Conservation (phyloP, 1,284 basidiomycete species). For the Mrakiaceae sp. region DNA sequence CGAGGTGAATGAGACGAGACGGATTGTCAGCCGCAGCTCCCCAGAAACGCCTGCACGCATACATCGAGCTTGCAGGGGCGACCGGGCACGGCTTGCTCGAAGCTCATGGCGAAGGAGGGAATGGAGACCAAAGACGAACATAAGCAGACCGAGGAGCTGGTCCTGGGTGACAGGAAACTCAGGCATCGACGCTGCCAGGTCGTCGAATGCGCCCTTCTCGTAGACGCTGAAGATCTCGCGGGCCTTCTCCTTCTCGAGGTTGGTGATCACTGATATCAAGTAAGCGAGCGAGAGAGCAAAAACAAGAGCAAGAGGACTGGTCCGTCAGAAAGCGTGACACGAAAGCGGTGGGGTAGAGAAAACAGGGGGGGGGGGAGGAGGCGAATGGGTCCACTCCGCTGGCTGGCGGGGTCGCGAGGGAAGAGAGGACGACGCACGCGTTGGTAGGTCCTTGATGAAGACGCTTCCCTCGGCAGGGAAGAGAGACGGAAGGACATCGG, state of each 20-base stretch:
- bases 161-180: background rate
- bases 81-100: too few relatives aligned
- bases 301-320: background rate
- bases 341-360: background rate
- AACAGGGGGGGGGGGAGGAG: too few relatives aligned
- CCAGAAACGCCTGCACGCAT: background rate
- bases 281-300: background rate
- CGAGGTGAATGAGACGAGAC: background rate
- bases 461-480: background rate
- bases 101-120: background rate
- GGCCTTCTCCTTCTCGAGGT: slow-evolving; percentile 5
- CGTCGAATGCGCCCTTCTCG: background rate
- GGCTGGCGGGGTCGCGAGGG: background rate
- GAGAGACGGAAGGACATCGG: background rate
- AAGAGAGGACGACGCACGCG: background rate
- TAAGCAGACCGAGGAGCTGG: background rate
- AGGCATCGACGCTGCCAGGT: background rate
- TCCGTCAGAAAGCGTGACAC: background rate
- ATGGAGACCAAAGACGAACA: background rate
- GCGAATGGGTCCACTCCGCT: too few relatives aligned
- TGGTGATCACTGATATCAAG: background rate
- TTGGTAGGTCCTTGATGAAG: slow-evolving; percentile 2
- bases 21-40: background rate
- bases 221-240: background rate
- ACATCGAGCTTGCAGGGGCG: background rate